Base-by-base conservation (phyloP, 768 basidiomycete species). In the Podaxis pistillaris region DNA sequence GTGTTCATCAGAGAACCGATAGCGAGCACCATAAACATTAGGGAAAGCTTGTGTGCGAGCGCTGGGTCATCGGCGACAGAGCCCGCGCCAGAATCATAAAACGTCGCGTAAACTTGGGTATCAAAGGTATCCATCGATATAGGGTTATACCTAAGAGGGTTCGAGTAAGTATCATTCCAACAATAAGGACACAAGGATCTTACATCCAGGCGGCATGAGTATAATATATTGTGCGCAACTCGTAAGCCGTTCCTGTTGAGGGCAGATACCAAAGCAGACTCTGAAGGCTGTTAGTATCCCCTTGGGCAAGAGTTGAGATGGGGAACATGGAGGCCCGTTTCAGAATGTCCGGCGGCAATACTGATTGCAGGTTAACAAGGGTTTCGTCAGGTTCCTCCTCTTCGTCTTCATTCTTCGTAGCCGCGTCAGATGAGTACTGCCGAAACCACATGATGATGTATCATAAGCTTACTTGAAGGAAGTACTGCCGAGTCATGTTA, bases 251-350 rank as follows among this genome's bases (percentile, higher is more conserved):
- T 36, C 84, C 80, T 1, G 80, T 72, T 12, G 83, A 75, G 2
- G 91, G 91, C 17, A 92, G 82, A 70, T 90, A 89, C 86, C 86
- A 88, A 65, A 82, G 83, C 17, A 92, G 79, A 51, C 76, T 80
- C 55, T 84, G 81, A 3, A 89, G 71, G 22, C 82, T 81, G 30
- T 83, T 79, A 60, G 74, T 76, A 58, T 82, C 75, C 49, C 78
- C 77, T 12, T 75, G 64, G 37, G 78, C 75, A 13, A 73, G 70
- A 56, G 71, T 73, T 62, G 74, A 83, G 71, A 91, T 81, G 0
- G 90, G 88, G 65, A 93, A 83, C 12, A 88, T 81, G 33, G 86
- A 81, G 12, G 88, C 88, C 50, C 86, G 81, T 4, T 79, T 76
- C 17, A 92, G 77, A 52, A 93, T 84, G 56, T 88, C 86, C 0